Base-by-base conservation (phyloP, 345 rosid genomes). In the Salix viminalis region DNA sequence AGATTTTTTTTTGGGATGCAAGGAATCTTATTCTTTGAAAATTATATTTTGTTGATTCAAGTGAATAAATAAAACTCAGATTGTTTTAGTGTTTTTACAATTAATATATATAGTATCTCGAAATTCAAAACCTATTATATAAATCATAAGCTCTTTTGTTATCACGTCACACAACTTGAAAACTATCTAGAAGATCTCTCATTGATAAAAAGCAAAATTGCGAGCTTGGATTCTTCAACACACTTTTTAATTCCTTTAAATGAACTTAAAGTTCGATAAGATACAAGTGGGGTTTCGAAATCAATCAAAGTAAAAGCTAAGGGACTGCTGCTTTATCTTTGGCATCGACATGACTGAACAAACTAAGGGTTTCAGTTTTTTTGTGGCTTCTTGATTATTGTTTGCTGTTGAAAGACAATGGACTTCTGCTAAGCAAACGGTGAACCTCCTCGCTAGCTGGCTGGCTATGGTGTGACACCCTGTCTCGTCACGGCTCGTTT, bases 201-300 rank as follows among this genome's bases (percentile, higher is more conserved):
- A 23, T 10, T 8, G 12, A 42, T 5, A 23, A 54, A 34, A 37
- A 56, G 60, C 36, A 26, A 74, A 74, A 14, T 28, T 5, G 23
- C 14, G 42, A 72, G 41, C 65, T 62, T 79, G 82, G 80, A 78
- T 78, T 73, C 70, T 69, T 74, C 58, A 68, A 14, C 66, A 69
- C 68, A 21, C 37, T 18, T 72, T 70, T 42, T 30, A 26, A 42
- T 75, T 67, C 26, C 77, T 60, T 79, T 48, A 50, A 18, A 60
- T 34, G 24, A 72, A 72, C 58, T 30, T 52, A 52, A 77, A 77
- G 75, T 77, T 37, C 5, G 48, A 50, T 7, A 16, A 41, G 67
- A 23, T 26, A 66, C 76, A 72, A 66, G 81, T 78, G 72, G 62
- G 73, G 56, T 65, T 71, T 50, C 70, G 36, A 26, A 36, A 65